Evolutionary conservation across 140 eudicot genomes (phyloP).

Genomic region (Erigeron philadelphicus): DNA sequence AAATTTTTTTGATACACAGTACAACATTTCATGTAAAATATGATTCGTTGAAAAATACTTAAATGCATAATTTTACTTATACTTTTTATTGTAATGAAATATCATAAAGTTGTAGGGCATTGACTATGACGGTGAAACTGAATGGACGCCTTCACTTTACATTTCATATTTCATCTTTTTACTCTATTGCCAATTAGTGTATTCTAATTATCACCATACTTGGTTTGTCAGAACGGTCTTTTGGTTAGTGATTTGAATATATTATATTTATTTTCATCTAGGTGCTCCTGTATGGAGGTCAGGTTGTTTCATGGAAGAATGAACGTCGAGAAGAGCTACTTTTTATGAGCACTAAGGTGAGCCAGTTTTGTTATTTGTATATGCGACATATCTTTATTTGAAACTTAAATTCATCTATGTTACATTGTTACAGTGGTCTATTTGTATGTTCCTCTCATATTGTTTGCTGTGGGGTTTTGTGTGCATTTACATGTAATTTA

Average conservation of each 20-base stretch:
- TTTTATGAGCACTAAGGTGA: conserved; percentile 71
- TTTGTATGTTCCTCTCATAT: not conserved
- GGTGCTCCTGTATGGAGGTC: conserved; percentile 82
- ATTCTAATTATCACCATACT: conserved; percentile 9
- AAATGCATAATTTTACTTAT: not conserved
- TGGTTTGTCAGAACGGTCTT: conserved; percentile 2
- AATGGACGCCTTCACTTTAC: not conserved
- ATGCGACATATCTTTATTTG: not conserved
- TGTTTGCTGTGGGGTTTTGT: not conserved
- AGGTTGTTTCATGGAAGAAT: conserved; percentile 84
- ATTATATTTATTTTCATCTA: conserved; percentile 23
- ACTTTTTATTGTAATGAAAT: too few relatives aligned
- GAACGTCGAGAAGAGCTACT: conserved; percentile 76
- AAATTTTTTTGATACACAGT: too few relatives aligned
- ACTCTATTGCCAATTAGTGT: conserved; percentile 11
- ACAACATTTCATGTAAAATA: too few relatives aligned
- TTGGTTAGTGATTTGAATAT: conserved; percentile 9
- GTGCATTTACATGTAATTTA: not conserved
- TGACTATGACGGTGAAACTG: not conserved
- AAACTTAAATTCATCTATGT: not conserved
- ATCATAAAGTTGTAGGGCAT: not conserved
- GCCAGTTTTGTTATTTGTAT: not conserved
- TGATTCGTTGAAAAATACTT: not conserved
- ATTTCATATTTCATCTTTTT: not conserved
- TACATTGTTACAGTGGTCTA: too few relatives aligned